Evolutionary conservation across 1,284 basidiomycete genomes (phyloP), one percentile per base, ranked within the genome.

Genomic region (Coniophora puteana): DNA sequence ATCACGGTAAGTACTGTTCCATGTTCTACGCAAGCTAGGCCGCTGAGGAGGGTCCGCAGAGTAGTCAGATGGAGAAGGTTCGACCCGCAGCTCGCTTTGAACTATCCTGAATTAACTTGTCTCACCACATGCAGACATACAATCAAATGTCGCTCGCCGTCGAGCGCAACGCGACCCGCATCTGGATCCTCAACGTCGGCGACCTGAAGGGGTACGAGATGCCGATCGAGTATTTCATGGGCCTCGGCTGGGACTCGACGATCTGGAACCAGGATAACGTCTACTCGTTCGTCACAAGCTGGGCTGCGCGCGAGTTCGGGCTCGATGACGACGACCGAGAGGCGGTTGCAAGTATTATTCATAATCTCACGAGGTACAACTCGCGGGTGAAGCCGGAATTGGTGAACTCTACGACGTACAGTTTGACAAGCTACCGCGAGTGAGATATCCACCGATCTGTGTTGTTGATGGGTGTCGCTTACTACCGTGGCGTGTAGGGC

Each of bases 201-300:
- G 84, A 88, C 51, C 60, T 88, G 27, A 88, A 88, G 55, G 80
- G 82, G 0, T 86, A n/a, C n/a, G n/a, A n/a, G n/a, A n/a, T n/a
- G n/a, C n/a, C n/a, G n/a, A n/a, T n/a, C n/a, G n/a, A n/a, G 56
- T 86, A 82, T 57, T 86, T 83, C 68, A 63, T 87, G 48, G 67
- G 65, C 14, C 72, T 76, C 36, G 83, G 73, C 2, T 88, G 78
- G 28, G 58, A 64, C 4, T 63, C 65, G 21, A 82, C 82, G 2
- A 22, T 82, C 82, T 2, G 16, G 61, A 71, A 36, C 62, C 56
- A n/a, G n/a, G n/a, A n/a, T 6, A n/a, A n/a, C n/a, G n/a, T n/a
- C n/a, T n/a, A n/a, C n/a, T n/a, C n/a, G n/a, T 88, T 74, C 53
- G 72, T 82, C 23, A 64, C 62, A 2, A 52, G 53, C 27, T 83